A percentile compares a stretch with the other conserved stretches of the same genome.
Conservation (phyloP, 495 filamentous ascomycete species). For the Letharia lupina region DNA sequence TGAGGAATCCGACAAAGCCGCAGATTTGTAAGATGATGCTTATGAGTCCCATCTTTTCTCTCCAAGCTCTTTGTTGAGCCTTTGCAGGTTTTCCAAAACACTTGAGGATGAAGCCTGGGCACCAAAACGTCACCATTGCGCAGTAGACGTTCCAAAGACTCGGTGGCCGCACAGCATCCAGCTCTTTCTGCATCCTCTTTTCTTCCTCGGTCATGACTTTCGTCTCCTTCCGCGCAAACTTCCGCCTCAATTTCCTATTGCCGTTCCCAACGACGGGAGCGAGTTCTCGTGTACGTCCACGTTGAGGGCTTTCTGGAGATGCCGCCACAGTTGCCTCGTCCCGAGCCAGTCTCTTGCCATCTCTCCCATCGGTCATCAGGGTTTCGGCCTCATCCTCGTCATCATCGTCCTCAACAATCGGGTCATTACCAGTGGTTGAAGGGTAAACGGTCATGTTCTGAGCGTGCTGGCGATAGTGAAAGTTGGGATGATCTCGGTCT, state of each 20-base stretch:
- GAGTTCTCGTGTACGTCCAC: constrained; percentile 35
- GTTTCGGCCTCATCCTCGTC: constrained; percentile 47
- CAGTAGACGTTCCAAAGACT: constrained; percentile 96
- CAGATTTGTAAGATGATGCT: constrained; percentile 87
- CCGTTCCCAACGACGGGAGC: constrained; percentile 27
- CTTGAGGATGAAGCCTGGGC: constrained; percentile 70
- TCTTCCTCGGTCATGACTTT: constrained; percentile 49
- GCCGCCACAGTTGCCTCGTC: neutral
- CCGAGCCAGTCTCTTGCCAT: constrained; percentile 41
- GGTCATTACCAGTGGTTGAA: constrained; percentile 86
- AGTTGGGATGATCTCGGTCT: constrained; percentile 80
- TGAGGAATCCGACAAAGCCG: constrained; percentile 86
- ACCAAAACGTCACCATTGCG: constrained; percentile 87
- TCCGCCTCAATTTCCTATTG: constrained; percentile 35
- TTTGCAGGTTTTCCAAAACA: constrained; percentile 85
- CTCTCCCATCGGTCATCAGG: constrained; percentile 46
- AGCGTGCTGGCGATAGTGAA: constrained; percentile 86
- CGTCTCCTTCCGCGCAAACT: constrained; percentile 43
- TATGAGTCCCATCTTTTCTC: constrained; percentile 96
- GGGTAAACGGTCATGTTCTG: constrained; percentile 78
- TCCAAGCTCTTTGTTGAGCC: constrained; percentile 88
- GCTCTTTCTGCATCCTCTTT: constrained; percentile 53
- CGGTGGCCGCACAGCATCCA: constrained; percentile 65
- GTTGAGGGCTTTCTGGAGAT: constrained; percentile 38
- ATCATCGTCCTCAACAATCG: constrained; percentile 61